Conservation (phyloP, 2,329 filamentous ascomycete genomes). For the Bertia moriformis region DNA sequence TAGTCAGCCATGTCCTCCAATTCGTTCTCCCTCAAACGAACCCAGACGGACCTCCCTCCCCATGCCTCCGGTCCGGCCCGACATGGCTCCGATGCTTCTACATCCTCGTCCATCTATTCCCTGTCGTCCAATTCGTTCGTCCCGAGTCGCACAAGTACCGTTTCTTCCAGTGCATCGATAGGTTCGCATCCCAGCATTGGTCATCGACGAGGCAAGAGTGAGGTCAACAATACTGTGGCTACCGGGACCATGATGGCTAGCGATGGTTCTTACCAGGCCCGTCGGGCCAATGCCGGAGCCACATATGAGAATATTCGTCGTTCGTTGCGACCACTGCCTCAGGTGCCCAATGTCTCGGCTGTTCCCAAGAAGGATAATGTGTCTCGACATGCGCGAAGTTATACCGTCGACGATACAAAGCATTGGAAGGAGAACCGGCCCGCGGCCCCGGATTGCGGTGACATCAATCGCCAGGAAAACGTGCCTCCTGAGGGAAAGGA, state of each 20-base stretch:
- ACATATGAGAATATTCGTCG: constrained; percentile 61
- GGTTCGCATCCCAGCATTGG: background rate
- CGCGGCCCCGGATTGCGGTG: background rate
- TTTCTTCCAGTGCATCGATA: background rate
- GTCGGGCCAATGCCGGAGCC: constrained; percentile 34
- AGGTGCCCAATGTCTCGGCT: constrained; percentile 32
- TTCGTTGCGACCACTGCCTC: constrained; percentile 61
- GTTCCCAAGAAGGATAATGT: constrained; percentile 15
- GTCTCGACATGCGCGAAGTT: constrained; percentile 10
- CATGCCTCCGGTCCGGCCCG: constrained; percentile 29
- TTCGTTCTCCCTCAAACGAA: constrained; percentile 19
- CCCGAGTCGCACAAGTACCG: constrained; percentile 24
- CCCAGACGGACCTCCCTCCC: constrained; percentile 20
- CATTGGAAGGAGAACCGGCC: constrained; percentile 31
- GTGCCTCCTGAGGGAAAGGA: background rate
- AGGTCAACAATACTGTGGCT: background rate
- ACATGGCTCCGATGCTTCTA: constrained; percentile 38
- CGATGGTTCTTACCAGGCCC: constrained; percentile 4
- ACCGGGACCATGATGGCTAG: no score
- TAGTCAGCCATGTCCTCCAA: constrained; percentile 16
- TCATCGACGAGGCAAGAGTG: background rate
- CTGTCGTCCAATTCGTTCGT: constrained; percentile 27
- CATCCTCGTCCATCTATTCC: constrained; percentile 34
- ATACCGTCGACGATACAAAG: constrained; percentile 18
- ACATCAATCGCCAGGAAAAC: background rate